Conservation (phyloP, 805 yeast species). For the Myxozyma geophila region DNA sequence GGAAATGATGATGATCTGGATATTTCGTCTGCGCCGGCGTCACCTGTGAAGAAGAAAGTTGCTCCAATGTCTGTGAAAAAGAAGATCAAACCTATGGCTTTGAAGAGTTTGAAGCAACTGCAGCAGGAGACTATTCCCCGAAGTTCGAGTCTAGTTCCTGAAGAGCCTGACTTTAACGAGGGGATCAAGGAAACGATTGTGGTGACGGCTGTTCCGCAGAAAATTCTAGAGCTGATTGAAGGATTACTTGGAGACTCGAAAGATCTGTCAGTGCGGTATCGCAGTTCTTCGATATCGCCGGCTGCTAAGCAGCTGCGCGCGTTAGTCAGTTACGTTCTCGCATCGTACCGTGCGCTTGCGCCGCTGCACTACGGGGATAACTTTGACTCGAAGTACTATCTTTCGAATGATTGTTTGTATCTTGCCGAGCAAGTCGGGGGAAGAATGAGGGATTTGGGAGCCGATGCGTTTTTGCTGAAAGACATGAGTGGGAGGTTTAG, state of each 20-base stretch:
- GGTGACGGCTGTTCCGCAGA: slow-evolving; percentile 29
- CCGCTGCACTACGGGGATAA: slow-evolving; percentile 31
- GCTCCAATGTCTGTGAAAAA: slow-evolving; percentile 10
- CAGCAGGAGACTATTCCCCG: neutral
- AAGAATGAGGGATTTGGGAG: slow-evolving; percentile 26
- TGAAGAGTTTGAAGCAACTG: neutral
- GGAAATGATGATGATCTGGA: slow-evolving; percentile 27
- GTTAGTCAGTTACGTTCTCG: slow-evolving; percentile 23
- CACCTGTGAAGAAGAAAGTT: neutral
- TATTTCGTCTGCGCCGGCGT: neutral
- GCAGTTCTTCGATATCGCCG: slow-evolving; percentile 22
- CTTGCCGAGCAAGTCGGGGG: slow-evolving; percentile 31
- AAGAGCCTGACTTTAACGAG: neutral
- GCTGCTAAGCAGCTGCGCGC: slow-evolving; percentile 25
- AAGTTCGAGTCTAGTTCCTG: neutral
- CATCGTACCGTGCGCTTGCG: slow-evolving; percentile 31
- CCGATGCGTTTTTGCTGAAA: slow-evolving; percentile 34
- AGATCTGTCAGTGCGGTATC: slow-evolving; percentile 14
- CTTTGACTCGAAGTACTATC: slow-evolving; percentile 23
- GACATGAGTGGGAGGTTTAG: slow-evolving; percentile 23
- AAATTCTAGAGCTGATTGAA: slow-evolving; percentile 18
- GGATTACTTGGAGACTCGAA: slow-evolving; percentile 14
- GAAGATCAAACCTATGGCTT: slow-evolving; percentile 9
- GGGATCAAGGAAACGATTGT: slow-evolving; percentile 31
- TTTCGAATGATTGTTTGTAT: slow-evolving; percentile 31